These are phyloP conservation scores for Moesziomyces aphidis DNA, from an alignment of 1,284 basidiomycete species.

Conservation along the genomic window DNA sequence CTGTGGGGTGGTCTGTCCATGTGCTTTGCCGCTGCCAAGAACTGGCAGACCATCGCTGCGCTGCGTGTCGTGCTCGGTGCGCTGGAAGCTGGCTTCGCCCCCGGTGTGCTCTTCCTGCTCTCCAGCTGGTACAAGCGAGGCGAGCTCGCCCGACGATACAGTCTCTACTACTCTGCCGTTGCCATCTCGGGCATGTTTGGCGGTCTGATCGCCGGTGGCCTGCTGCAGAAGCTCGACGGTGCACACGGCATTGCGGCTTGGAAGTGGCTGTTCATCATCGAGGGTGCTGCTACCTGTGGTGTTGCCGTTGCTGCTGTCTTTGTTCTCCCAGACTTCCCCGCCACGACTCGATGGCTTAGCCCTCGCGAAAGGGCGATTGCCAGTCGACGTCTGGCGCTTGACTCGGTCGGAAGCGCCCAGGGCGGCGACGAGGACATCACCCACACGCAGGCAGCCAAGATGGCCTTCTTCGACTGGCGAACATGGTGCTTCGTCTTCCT, in stretches of 20 bases:
- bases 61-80: constrained; percentile 33
- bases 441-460: constrained; percentile 68
- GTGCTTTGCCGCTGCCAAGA: constrained; percentile 17
- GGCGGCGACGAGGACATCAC: constrained; percentile 29
- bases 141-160: constrained; percentile 70
- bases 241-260: constrained; percentile 22
- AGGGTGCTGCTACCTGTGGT: constrained; percentile 24
- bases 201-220: constrained; percentile 15
- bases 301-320: constrained; percentile 22
- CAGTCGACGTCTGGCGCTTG: constrained; percentile 14
- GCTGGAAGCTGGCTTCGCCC: constrained; percentile 50
- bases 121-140: constrained; percentile 68
- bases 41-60: constrained; percentile 17
- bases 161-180: constrained; percentile 70
- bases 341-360: constrained; percentile 35
- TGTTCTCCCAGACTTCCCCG: constrained; percentile 38
- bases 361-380: constrained; percentile 26
- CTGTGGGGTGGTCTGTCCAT: constrained; percentile 51
- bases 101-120: constrained; percentile 62
- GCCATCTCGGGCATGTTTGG: constrained; percentile 36
- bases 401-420: constrained; percentile 15
- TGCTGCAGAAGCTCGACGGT: constrained; percentile 15
- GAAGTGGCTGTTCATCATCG: constrained; percentile 43
- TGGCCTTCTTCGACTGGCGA: constrained; percentile 67
- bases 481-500: constrained; percentile 67